phyloP scores from a whole-genome alignment of 2,329 filamentous ascomycete species.

The Plenodomus lindquistii region DNA sequence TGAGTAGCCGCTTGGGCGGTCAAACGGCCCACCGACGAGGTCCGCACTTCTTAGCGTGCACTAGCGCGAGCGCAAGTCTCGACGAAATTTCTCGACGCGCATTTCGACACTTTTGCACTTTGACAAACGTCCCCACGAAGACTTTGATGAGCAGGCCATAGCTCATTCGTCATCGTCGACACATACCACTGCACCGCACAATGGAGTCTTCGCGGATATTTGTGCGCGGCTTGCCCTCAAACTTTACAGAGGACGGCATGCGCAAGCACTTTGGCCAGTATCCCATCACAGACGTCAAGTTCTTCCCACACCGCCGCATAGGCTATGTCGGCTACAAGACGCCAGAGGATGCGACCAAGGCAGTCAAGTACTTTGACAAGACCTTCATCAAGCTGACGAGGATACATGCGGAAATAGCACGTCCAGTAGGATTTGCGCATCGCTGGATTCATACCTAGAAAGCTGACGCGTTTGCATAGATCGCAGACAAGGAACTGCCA shows the following conservation, averaged over 20 bases:
- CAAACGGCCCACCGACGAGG: constrained; percentile 4
- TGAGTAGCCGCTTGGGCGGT: constrained; percentile 14
- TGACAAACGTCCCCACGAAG: constrained; percentile 6
- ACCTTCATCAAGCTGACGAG: constrained; percentile 96
- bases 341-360: constrained; percentile 75
- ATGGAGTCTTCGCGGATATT: constrained; percentile 79
- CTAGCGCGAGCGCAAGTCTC: constrained; percentile 9
- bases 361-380: constrained; percentile 93
- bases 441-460: background rate
- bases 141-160: constrained; percentile 23
- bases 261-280: constrained; percentile 84
- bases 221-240: constrained; percentile 76
- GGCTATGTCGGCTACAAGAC: constrained; percentile 94
- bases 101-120: constrained; percentile 1
- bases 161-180: no score
- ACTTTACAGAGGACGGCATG: constrained; percentile 81
- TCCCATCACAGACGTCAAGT: constrained; percentile 86
- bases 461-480: constrained; percentile 33
- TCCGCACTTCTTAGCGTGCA: constrained; percentile 1
- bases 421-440: constrained; percentile 62
- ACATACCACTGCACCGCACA: background rate
- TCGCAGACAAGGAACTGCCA: constrained; percentile 40
- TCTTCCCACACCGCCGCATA: constrained; percentile 86
- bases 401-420: constrained; percentile 86
- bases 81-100: constrained; percentile 14